These are phyloP conservation scores for Cladosporium sp. DNA, from an alignment of 2,329 filamentous ascomycete species.

Conservation along the genomic window DNA sequence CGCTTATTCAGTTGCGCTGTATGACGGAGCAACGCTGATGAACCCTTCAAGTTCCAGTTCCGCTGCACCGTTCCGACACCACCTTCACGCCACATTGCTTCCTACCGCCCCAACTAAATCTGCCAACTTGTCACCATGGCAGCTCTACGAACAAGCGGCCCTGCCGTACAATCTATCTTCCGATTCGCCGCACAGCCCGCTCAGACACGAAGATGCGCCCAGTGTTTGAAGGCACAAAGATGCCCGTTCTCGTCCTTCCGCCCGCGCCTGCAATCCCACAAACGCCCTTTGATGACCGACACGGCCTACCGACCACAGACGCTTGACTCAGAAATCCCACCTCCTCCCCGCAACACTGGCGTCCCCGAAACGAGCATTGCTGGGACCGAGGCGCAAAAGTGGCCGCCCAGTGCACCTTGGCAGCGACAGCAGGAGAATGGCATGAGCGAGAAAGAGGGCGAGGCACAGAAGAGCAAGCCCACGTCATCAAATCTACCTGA, in stretches of 20 bases:
- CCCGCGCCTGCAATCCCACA: constrained; percentile 43
- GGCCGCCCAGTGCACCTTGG: constrained; percentile 44
- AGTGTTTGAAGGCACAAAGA: constrained; percentile 35
- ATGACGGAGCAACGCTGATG: not conserved
- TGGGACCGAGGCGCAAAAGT: constrained; percentile 42
- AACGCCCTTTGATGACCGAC: constrained; percentile 58
- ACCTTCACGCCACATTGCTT: not conserved
- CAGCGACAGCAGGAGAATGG: constrained; percentile 24
- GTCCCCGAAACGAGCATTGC: constrained; percentile 57
- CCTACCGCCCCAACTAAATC: not conserved
- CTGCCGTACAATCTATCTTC: constrained; percentile 30
- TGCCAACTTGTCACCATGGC: constrained; percentile 21
- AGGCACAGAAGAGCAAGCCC: constrained; percentile 59
- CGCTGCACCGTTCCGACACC: not conserved
- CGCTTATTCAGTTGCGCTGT: constrained; percentile 2
- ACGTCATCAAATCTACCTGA: constrained; percentile 19
- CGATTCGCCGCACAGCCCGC: constrained; percentile 29
- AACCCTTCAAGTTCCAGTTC: constrained; percentile 6
- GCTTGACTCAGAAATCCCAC: constrained; percentile 50
- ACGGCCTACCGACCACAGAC: constrained; percentile 58
- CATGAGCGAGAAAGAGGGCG: constrained; percentile 48
- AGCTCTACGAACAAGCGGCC: constrained; percentile 22
- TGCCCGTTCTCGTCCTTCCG: constrained; percentile 40
- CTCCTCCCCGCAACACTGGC: constrained; percentile 53
- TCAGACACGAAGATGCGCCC: constrained; percentile 32